Base-by-base conservation (phyloP, 2,329 filamentous ascomycete genomes). In the Magnaporthiopsis incrustans region DNA sequence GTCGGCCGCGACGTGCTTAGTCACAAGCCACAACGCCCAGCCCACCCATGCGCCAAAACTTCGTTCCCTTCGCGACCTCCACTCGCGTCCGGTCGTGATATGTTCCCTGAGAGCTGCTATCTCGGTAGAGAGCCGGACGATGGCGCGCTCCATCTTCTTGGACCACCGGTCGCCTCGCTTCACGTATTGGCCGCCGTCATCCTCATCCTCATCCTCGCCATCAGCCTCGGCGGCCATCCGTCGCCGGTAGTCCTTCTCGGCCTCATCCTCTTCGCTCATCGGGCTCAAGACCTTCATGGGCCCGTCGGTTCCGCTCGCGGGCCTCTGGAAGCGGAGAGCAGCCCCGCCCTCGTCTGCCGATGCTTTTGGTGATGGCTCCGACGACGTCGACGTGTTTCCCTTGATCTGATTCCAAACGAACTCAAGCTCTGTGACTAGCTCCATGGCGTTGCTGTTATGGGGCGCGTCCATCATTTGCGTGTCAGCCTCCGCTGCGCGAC, bases 401-500 rank as follows among this genome's bases (percentile, higher is more conserved):
- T 95, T 96, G 70, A 99, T 94, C 75, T 98, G 95, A 70, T 97
- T 92, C 95, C 95, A 99, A 56, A 99, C 94, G 71, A 98, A 99
- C 77, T 99, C 95, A n/a, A 99, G 85, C 76, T 99, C 95, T 12
- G 88, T 83, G 53, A 98, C 93, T 56, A 99, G 82, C 76, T 96
- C 93, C 66, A 89, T 85, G 10, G 92, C 92, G 73, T 97, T 92
- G 61, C 85, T 88, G 68, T 63, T n/a, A 2, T 44, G 18, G 27
- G 35, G 26, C 27, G 18, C 11, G 5, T 18, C n/a, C 61, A 38
- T 27, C 25, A 27, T 63, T 12, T 44, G 57, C n/a, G 22, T 10
- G 25, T 58, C 26, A 27, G 57, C n/a, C 44, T 53, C n/a, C 2
- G 22, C 44, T 22, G 44, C 44, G 2, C 14, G 44, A 53, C n/a